Base-by-base conservation (phyloP, 192 early-diverging fungal genomes). In the Entomortierella beljakovae region DNA sequence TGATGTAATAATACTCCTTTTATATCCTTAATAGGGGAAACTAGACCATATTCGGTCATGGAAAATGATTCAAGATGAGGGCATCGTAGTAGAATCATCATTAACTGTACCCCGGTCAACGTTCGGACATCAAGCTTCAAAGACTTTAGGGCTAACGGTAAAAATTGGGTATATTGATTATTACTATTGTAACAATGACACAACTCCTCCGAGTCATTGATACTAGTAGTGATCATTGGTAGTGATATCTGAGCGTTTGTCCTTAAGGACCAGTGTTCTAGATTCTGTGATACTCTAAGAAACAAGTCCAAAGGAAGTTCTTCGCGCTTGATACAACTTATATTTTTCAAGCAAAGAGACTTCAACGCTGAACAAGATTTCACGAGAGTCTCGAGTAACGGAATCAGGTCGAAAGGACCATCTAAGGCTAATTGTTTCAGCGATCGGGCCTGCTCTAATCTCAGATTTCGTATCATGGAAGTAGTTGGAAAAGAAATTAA, bases 361-460 rank as follows among this genome's bases (percentile, higher is more conserved):
- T 35, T 33, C 26, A 69, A 26, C 25, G 18, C 9, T 20, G 5
- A n/a, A 10, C 52, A 3, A 29, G 65, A 58, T 25, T 33, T n/a
- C 22, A 25, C 11, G 11, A 70, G 26, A 0, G 58, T 37, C 37
- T 0, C 15, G 8, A 70, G 31, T 25, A 70, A 50, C 9, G 58
- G 50, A 38, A 42, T 32, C 43, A 70, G 29, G 32, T 70, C 68
- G 38, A 70, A 70, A 2, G 68, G 68, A 11, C 68, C 68, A 28
- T 70, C 68, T 11, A 70, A 29, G 6, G 40, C 16, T 2, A 70
- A 35, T 10, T 40, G n/a, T 31, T 37, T 28, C 5, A 70, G 33
- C 29, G 57, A 32, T 7, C 5, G 28, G 1, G 68, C 68, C 20
- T 70, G 11, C 2, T 53, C 22, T 22, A 70, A 58, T 0, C 34